phyloP scores from a whole-genome alignment of 176 grass and related monocot species.

The Leersia perrieri region DNA sequence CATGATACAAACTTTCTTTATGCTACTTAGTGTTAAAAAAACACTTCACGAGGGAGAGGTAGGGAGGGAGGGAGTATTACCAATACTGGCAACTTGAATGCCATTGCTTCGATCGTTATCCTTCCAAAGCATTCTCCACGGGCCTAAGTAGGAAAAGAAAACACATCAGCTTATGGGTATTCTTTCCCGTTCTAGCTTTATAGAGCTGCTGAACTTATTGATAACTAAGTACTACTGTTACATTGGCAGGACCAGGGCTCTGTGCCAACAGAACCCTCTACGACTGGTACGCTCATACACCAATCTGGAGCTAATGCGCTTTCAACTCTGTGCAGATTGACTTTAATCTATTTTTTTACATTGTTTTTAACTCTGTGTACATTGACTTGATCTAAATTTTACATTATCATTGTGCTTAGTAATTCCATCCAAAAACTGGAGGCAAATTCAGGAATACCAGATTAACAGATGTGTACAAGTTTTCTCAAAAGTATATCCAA shows the following conservation, averaged over 20 bases:
- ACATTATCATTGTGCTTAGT: not conserved
- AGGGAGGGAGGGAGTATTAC: slow-evolving; percentile 37
- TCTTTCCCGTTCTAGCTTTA: not conserved
- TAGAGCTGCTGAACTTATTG: not conserved
- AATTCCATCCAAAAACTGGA: not conserved
- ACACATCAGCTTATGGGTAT: not conserved
- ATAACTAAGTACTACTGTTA: too few species aligned
- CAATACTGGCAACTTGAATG: slow-evolving; percentile 85
- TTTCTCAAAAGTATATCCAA: not conserved
- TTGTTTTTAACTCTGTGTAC: not conserved
- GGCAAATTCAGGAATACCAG: not conserved
- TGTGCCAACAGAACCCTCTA: not conserved
- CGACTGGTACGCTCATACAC: not conserved
- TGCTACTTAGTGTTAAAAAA: too few species aligned
- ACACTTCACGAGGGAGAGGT: not conserved
- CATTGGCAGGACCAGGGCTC: not conserved
- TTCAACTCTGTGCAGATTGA: not conserved
- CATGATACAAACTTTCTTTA: not conserved
- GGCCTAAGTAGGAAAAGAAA: slow-evolving; percentile 40
- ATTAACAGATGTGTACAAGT: not conserved
- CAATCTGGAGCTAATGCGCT: not conserved
- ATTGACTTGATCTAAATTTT: not conserved
- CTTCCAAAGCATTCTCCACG: slow-evolving; percentile 98
- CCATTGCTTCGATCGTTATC: slow-evolving; percentile 99
- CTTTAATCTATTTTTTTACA: not conserved